Base-by-base conservation (phyloP, 2,329 filamentous ascomycete species). In the Sordariomycetes sp. region DNA sequence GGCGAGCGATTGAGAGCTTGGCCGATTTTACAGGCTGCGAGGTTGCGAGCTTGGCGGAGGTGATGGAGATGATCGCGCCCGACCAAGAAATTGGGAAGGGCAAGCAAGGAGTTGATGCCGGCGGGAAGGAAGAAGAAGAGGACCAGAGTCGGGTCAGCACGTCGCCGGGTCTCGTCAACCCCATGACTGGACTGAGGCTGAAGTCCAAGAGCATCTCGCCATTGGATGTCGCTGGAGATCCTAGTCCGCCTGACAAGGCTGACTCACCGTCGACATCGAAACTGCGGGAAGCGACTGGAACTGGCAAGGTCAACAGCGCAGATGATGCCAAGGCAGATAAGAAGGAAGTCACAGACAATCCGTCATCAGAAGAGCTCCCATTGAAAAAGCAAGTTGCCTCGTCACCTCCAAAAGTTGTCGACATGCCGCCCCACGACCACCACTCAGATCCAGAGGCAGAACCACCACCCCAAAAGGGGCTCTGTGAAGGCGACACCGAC, bases 401-500 rank as follows among this genome's bases (percentile, higher is more conserved):
- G 8, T 9, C 24, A 14, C 14, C 24, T 15, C 15, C 24, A 12
- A 21, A 35, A 35, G 25, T n/a, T n/a, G n/a, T n/a, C n/a, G n/a
- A 29, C 15, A 43, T 37, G 39, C 28, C 38, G 12, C 32, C 38
- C 10, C 23, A 30, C 24, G 38, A 40, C 23, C 30, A 21, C 12
- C 26, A 41, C 15, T 4, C 30, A 18, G 33, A 36, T 17, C 19
- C 3, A 18, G 10, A 21, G 8, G 12, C 4, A 8, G 19, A 32
- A 21, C 19, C 16, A n/a, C 36, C 35, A 18, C 45, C 51, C 23
- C 58, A 65, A 8, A 72, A 74, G 40, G 56, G 55, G 6, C 72
- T 94, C 33, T 87, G 84, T 30, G 83, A 88, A 53, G 83, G 86
- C 7, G 87, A 94, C 50, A 93, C 86, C 0, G 71, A 69, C 27